Percentiles rank a stretch among this genome's conserved stretches.
Evolutionary conservation across 2,329 filamentous ascomycete species (phyloP).

Genomic region (Tolypocladium tropicale): DNA sequence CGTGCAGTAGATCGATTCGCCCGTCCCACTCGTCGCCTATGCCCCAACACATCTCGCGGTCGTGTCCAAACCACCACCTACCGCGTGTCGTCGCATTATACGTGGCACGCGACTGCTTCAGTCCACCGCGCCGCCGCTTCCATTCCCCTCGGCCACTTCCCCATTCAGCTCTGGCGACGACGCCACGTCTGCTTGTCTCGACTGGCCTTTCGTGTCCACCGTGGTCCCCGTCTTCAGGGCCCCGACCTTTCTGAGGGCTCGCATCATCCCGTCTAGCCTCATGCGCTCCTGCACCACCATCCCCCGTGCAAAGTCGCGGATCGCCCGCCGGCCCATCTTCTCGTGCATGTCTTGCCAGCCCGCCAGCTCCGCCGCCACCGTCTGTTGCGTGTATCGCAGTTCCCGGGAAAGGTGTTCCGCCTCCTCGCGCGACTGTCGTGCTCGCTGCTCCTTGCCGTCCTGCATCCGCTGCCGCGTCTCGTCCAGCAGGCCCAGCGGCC

Average conservation of each 20-base stretch:
- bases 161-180: background rate
- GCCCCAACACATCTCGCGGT: background rate
- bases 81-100: background rate
- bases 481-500: slow-evolving; percentile 75
- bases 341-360: slow-evolving; percentile 90
- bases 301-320: slow-evolving; percentile 64
- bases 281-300: slow-evolving; percentile 75
- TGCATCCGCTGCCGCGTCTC: slow-evolving; percentile 75
- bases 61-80: background rate
- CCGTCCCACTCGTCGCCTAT: background rate
- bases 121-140: background rate
- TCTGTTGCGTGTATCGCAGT: slow-evolving; percentile 83
- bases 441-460: slow-evolving; percentile 75
- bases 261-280: slow-evolving; percentile 67
- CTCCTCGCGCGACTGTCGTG: slow-evolving; percentile 58
- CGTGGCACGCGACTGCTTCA: background rate
- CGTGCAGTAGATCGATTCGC: background rate
- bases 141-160: background rate
- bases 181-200: background rate
- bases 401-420: slow-evolving; percentile 68
- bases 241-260: slow-evolving; percentile 59
- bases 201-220: background rate
- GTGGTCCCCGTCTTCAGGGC: background rate
- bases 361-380: slow-evolving; percentile 82
- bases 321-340: slow-evolving; percentile 60